Evolutionary conservation across 257 asterid species (phyloP).

Genomic region (Vinca minor): DNA sequence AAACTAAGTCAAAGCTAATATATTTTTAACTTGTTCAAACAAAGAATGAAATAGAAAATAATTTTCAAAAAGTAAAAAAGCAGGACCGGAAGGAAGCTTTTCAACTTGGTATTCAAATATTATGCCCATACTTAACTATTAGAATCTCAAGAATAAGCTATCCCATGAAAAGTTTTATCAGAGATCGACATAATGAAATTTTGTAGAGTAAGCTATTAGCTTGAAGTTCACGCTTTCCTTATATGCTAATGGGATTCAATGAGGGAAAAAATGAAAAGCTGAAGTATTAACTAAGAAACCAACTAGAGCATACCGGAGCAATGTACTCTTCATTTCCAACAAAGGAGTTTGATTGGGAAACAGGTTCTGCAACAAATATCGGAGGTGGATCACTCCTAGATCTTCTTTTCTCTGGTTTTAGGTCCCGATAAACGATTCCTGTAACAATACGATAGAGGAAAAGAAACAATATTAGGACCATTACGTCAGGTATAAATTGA

Average conservation of each 20-base stretch:
- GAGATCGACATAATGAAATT: not conserved
- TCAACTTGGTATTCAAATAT: not conserved
- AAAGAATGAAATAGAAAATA: not conserved
- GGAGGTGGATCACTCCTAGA: constrained; percentile 78
- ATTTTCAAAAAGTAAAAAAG: not conserved
- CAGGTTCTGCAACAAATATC: constrained; percentile 77
- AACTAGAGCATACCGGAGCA: constrained; percentile 63
- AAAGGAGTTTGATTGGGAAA: constrained; percentile 81
- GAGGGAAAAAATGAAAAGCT: not conserved
- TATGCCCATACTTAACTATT: not conserved
- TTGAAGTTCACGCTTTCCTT: not conserved
- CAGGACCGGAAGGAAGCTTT: not conserved
- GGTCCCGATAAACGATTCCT: too few species aligned
- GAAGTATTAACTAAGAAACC: not conserved
- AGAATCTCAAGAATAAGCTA: not conserved
- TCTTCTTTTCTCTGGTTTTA: too few species aligned
- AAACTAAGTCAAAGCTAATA: not conserved
- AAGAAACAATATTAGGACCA: too few species aligned
- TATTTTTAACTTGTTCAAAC: not conserved
- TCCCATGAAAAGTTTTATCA: too few species aligned
- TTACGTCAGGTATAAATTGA: too few species aligned
- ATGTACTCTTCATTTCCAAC: constrained; percentile 98
- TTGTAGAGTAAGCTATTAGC: not conserved
- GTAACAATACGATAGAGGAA: too few species aligned
- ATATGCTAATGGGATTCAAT: not conserved